Conservation (phyloP, 2,329 filamentous ascomycete species). For the Huntiella savannae region DNA sequence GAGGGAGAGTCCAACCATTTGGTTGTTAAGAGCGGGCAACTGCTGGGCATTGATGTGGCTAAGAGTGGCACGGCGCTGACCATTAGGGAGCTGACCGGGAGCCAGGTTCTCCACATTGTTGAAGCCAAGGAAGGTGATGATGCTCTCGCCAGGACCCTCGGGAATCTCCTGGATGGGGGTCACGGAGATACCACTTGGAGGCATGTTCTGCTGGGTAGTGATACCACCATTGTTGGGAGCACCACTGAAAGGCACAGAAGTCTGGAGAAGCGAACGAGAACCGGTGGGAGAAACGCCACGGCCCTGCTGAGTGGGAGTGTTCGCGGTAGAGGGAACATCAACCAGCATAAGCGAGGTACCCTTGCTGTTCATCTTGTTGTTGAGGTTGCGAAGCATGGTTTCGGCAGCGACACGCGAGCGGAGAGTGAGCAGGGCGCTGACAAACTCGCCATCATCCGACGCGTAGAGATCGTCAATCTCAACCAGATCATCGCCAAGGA, state of each 20-base stretch:
- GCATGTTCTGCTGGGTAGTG: constrained; percentile 53
- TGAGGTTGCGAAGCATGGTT: constrained; percentile 7
- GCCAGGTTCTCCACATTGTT: constrained; percentile 14
- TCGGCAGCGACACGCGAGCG: constrained; percentile 9
- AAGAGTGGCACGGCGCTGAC: constrained; percentile 12
- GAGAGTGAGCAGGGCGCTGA: constrained; percentile 6
- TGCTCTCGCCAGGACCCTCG: constrained; percentile 1
- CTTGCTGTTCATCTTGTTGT: constrained; percentile 10
- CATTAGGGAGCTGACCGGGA: constrained; percentile 26
- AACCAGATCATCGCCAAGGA: constrained; percentile 9
- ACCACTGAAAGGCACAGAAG: constrained; percentile 6
- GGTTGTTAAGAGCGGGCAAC: not conserved
- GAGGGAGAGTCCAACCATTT: constrained; percentile 18
- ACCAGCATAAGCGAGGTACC: constrained; percentile 7
- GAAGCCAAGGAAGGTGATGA: constrained; percentile 16
- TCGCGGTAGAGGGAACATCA: constrained; percentile 6
- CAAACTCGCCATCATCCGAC: constrained; percentile 4
- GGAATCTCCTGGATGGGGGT: constrained; percentile 26
- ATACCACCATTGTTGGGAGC: constrained; percentile 29
- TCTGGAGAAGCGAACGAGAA: constrained; percentile 1
- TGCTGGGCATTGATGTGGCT: constrained; percentile 5
- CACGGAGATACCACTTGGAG: constrained; percentile 44
- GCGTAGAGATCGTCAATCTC: constrained; percentile 6
- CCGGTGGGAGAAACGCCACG: constrained; percentile 7
- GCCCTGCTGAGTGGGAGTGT: constrained; percentile 9